phyloP scores from a whole-genome alignment of 1,284 basidiomycete genomes.

The Tylopilus sp. region DNA sequence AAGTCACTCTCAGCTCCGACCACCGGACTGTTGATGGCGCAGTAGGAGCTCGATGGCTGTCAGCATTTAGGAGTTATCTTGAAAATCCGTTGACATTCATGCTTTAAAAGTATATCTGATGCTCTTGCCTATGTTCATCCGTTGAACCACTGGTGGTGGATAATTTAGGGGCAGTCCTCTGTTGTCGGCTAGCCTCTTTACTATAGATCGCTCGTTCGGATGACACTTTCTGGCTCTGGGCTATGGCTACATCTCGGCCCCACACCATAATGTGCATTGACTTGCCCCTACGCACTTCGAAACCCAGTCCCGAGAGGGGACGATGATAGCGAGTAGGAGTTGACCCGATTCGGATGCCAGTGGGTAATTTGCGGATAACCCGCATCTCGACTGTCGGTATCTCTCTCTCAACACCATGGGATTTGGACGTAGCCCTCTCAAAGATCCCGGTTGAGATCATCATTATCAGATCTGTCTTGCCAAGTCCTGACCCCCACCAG shows the following conservation, averaged over 20 bases:
- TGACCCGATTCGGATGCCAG: no score
- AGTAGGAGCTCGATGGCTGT: slow-evolving; percentile 84
- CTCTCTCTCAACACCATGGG: slow-evolving; percentile 19
- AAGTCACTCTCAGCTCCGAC: slow-evolving; percentile 93
- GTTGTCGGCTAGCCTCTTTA: slow-evolving; percentile 13
- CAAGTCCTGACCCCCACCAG: slow-evolving; percentile 35
- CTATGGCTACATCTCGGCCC: slow-evolving; percentile 7
- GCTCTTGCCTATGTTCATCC: neutral
- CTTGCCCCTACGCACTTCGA: neutral
- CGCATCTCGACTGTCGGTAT: neutral
- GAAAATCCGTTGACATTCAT: slow-evolving; percentile 96
- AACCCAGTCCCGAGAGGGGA: no score
- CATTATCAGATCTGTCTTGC: slow-evolving; percentile 5
- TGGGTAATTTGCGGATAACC: neutral
- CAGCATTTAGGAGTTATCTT: slow-evolving; percentile 94
- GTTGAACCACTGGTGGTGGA: neutral
- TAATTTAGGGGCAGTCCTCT: slow-evolving; percentile 2
- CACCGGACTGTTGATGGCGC: slow-evolving; percentile 96
- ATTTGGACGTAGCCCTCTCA: slow-evolving; percentile 25
- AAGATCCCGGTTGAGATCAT: slow-evolving; percentile 35
- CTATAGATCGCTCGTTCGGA: slow-evolving; percentile 23
- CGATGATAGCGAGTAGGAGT: no score
- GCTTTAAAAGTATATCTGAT: slow-evolving; percentile 51
- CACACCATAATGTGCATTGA: slow-evolving; percentile 21
- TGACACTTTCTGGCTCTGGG: slow-evolving; percentile 15